Evolutionary conservation across 2,329 filamentous ascomycete species (phyloP).

Genomic region (Pseudogymnoascus sp.): DNA sequence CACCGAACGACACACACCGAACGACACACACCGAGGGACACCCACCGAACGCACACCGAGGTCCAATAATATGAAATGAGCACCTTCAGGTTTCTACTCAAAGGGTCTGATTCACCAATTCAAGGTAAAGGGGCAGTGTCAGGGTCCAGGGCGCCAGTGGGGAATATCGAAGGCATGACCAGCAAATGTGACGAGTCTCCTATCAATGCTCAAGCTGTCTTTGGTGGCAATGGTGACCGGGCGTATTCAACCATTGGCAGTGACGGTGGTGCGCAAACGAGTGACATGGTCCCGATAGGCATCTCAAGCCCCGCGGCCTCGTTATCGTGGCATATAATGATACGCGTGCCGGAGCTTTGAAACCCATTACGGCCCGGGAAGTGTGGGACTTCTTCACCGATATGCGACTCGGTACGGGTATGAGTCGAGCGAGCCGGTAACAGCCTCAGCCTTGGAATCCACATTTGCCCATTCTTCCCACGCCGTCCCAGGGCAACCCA

Average conservation of each 20-base stretch:
- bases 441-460: background rate
- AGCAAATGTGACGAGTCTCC: background rate
- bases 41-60: conserved; percentile 1
- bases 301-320: background rate
- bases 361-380: background rate
- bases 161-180: background rate
- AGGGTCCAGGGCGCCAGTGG: background rate
- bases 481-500: background rate
- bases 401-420: background rate
- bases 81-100: background rate
- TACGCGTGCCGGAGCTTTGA: background rate
- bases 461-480: background rate
- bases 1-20: background rate
- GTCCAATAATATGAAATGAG: background rate
- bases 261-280: background rate
- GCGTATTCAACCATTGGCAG: background rate
- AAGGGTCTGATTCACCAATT: background rate
- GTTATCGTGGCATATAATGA: background rate
- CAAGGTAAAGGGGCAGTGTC: background rate
- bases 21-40: too few relatives aligned
- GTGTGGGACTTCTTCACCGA: background rate
- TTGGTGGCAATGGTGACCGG: background rate
- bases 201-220: too few relatives aligned
- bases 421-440: background rate
- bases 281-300: background rate